Evolutionary conservation across 306 rosid genomes (phyloP), one percentile per base, ranked within the genome.

Genomic region (Lathyrus tuberosus): DNA sequence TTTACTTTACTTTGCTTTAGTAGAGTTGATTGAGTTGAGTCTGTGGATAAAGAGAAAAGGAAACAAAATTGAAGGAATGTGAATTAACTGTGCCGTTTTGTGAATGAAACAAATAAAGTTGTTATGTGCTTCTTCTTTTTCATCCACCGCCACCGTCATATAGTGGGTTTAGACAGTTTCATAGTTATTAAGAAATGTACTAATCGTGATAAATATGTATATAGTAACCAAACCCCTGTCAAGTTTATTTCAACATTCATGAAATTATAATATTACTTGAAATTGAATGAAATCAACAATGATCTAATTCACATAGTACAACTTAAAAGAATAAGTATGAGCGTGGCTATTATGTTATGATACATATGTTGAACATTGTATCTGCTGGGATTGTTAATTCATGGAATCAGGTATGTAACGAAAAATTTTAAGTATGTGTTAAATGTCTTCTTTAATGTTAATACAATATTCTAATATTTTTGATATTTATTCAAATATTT

Each of bases 41-140:
- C 22, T 18, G 37, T 41, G 30, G 48, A 24, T 30, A 52, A 35
- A 35, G 66, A 60, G 43, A 26, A 77, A 56, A 74, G 37, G 35
- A 64, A 56, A 48, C 79, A 74, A 57, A 69, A 43, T 63, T 72
- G n/a, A 60, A 12, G 80, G 77, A 69, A 74, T 24, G 74, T 20
- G 69, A 72, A 62, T 67, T 30, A 31, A 47, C 54, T 46, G 70
- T 62, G 79, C 69, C 71, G 17, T 56, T 17, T 65, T 66, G 62
- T 57, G 73, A 28, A 11, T 28, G 62, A 4, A 47, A 6, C 35
- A 42, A 33, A n/a, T 41, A 57, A 58, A 15, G 24, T 60, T n/a
- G n/a, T 37, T 58, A 54, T 62, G 67, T 53, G 44, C 81, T 24
- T 54, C 18, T 13, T 26, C 8, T 37, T 52, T 6, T 4, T 8